Evolutionary conservation across 164 flowering plant genomes (phyloP).

Genomic region (Cinnamomum micranthum): DNA sequence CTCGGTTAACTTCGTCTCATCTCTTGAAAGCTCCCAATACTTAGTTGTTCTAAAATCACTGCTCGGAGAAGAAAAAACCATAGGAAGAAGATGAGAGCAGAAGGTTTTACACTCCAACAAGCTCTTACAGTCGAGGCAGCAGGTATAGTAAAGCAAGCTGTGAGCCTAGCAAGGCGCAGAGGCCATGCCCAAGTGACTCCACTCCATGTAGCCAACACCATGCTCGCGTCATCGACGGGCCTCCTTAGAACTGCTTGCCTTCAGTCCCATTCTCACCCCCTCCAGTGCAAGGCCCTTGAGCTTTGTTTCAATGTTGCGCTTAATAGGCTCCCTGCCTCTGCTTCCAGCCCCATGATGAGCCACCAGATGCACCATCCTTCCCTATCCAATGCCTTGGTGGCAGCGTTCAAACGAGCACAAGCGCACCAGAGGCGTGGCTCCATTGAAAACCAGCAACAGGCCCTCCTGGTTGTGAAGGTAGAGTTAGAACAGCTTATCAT

Average conservation of each 20-base stretch:
- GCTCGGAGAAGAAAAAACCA: neutral
- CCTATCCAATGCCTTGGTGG: constrained; percentile 91
- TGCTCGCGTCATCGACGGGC: constrained; percentile 70
- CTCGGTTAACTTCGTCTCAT: neutral
- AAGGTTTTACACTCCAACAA: constrained; percentile 80
- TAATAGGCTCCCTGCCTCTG: constrained; percentile 83
- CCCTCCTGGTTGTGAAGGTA: constrained; percentile 76
- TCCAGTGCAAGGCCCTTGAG: constrained; percentile 90
- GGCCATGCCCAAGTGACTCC: constrained; percentile 98
- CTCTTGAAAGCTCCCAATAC: constrained; percentile 37
- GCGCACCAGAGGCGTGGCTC: constrained; percentile 98
- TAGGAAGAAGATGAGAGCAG: constrained; percentile 64
- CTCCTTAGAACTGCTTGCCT: constrained; percentile 83
- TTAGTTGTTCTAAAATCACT: constrained; percentile 22
- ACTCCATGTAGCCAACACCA: constrained; percentile 89
- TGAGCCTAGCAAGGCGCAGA: constrained; percentile 64
- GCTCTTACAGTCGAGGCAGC: constrained; percentile 82
- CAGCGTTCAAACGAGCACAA: constrained; percentile 95
- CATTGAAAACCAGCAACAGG: constrained; percentile 81
- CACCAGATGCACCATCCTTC: constrained; percentile 56
- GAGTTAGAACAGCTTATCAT: constrained; percentile 88
- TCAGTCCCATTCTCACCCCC: constrained; percentile 88
- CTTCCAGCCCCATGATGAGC: constrained; percentile 51
- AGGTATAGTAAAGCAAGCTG: constrained; percentile 67
- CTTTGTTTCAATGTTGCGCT: constrained; percentile 98